A percentile compares a stretch with the other conserved stretches of the same genome.
Evolutionary conservation across 345 rosid genomes (phyloP).

Genomic region (Garcia nutans): DNA sequence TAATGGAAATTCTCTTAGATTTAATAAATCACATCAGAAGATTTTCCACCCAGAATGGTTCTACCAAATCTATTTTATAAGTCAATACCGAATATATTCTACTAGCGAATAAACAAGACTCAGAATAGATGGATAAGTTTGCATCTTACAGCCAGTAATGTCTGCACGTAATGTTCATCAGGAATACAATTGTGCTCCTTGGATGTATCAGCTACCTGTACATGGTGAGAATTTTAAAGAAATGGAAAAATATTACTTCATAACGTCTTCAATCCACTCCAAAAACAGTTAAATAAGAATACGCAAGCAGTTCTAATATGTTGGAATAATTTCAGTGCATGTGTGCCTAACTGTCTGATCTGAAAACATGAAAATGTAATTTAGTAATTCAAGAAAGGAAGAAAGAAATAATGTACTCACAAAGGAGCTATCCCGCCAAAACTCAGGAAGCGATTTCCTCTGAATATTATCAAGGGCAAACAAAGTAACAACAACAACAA

Average conservation of each 20-base stretch:
- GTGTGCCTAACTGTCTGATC: too few relatives aligned
- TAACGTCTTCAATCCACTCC: background rate
- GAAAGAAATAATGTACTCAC: constrained; percentile 45
- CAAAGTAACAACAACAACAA: too few relatives aligned
- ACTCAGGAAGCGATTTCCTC: constrained; percentile 86
- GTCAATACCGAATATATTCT: background rate
- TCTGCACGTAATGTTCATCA: constrained; percentile 96
- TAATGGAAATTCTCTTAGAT: background rate
- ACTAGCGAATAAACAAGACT: background rate
- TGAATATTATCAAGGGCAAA: constrained; percentile 37
- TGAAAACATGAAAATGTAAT: background rate
- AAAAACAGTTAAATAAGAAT: background rate
- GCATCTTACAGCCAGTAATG: constrained; percentile 76
- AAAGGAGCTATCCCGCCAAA: constrained; percentile 82
- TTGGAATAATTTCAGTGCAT: background rate
- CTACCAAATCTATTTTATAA: background rate
- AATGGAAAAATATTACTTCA: background rate
- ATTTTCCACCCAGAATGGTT: background rate
- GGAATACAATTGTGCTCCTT: constrained; percentile 96
- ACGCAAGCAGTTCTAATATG: background rate
- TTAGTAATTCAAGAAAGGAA: background rate
- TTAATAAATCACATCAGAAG: background rate
- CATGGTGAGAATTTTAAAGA: constrained; percentile 21
- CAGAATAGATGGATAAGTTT: background rate
- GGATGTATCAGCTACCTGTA: constrained; percentile 74